These are phyloP conservation scores for Suhomyces bolitotheri DNA, from an alignment of 1,139 yeast species.

Conservation along the genomic window DNA sequence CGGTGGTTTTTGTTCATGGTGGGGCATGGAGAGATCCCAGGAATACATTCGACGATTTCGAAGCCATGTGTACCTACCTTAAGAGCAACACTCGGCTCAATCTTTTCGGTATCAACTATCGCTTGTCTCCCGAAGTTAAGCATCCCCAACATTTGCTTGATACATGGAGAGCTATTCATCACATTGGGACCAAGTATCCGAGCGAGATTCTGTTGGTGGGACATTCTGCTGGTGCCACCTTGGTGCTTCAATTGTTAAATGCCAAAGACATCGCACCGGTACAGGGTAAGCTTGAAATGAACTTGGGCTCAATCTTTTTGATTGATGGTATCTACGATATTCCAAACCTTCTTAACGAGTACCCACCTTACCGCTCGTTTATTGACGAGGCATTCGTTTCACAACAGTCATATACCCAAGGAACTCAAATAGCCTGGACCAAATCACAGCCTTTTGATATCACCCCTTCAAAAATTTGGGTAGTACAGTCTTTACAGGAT, in stretches of 20 bases:
- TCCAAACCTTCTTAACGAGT: conserved; percentile 38
- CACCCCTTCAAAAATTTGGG: conserved; percentile 10
- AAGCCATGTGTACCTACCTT: conserved; percentile 30
- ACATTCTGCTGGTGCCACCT: conserved; percentile 82
- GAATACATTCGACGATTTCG: conserved; percentile 60
- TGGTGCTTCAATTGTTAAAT: conserved; percentile 57
- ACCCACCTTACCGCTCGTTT: conserved; percentile 44
- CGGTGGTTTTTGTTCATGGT: conserved; percentile 68
- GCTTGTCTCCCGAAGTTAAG: conserved; percentile 60
- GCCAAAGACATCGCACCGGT: conserved; percentile 9
- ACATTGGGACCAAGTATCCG: conserved; percentile 23
- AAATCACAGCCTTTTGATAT: conserved; percentile 10
- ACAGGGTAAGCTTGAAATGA: neutral
- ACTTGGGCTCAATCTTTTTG: conserved; percentile 22
- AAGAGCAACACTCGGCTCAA: conserved; percentile 14
- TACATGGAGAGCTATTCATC: conserved; percentile 45
- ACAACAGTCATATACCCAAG: conserved; percentile 21
- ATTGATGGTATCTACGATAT: conserved; percentile 55
- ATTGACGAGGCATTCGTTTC: conserved; percentile 44
- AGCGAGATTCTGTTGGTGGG: conserved; percentile 49
- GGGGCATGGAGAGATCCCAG: conserved; percentile 85
- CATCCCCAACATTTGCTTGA: conserved; percentile 71
- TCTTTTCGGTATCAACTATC: conserved; percentile 58
- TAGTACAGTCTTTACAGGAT: conserved; percentile 36
- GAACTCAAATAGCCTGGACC: conserved; percentile 27